Percentiles rank a stretch among this genome's conserved stretches.
These are phyloP conservation scores for Yarrowia keelungensis DNA, from an alignment of 805 yeast genomes.

Conservation along the genomic window DNA sequence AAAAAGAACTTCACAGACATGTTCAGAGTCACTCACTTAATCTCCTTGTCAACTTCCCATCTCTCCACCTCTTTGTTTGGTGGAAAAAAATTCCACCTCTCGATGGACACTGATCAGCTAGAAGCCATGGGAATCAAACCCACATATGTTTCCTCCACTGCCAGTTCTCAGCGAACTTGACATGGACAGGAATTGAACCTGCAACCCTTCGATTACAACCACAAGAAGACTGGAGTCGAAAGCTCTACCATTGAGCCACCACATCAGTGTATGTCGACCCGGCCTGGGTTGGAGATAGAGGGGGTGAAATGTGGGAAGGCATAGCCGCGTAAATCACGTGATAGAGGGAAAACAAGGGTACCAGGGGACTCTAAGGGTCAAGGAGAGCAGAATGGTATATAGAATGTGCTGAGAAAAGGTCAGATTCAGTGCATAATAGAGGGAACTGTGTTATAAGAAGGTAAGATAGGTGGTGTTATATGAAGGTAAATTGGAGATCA, in stretches of 20 bases:
- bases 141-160: slow-evolving; percentile 16
- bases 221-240: slow-evolving; percentile 65
- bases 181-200: slow-evolving; percentile 85
- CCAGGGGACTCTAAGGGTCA: no score
- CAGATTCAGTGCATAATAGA: no score
- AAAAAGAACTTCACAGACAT: background rate
- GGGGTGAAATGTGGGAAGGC: background rate
- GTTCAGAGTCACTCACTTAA: no score
- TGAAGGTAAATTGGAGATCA: no score
- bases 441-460: no score
- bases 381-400: no score
- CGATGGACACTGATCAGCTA: slow-evolving; percentile 10
- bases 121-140: slow-evolving; percentile 14
- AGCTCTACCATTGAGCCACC: slow-evolving; percentile 84
- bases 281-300: background rate
- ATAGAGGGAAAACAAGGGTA: no score
- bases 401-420: no score
- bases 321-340: no score
- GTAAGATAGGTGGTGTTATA: no score
- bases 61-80: no score
- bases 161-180: slow-evolving; percentile 49
- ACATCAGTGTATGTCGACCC: slow-evolving; percentile 18
- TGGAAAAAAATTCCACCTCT: background rate
- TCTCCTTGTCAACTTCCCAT: no score
- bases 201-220: slow-evolving; percentile 70